These are phyloP conservation scores for Pinus tabuliformis DNA, from an alignment of 75 land plant species.

Conservation along the genomic window DNA sequence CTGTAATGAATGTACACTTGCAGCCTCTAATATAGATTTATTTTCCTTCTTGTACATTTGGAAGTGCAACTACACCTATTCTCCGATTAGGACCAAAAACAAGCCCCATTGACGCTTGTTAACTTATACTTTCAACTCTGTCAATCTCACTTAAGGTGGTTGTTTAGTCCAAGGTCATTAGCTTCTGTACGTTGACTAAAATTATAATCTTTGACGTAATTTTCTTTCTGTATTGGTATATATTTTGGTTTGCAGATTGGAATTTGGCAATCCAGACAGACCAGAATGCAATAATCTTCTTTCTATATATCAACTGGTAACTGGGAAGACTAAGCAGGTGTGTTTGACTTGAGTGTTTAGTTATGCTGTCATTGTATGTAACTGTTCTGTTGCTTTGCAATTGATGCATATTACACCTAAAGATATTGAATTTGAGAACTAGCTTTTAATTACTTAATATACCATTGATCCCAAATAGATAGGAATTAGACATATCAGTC, in stretches of 20 bases:
- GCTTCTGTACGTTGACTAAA: not conserved
- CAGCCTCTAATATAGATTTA: not conserved
- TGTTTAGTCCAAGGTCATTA: not conserved
- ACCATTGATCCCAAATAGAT: too few relatives aligned
- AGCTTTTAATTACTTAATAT: too few relatives aligned
- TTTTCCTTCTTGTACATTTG: too few relatives aligned
- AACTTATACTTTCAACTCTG: not conserved
- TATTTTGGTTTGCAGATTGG: constrained; percentile 54
- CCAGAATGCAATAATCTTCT: constrained; percentile 99
- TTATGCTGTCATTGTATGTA: not conserved
- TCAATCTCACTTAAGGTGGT: not conserved
- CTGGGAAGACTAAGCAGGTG: constrained; percentile 92
- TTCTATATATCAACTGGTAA: constrained; percentile 76
- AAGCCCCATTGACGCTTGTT: not conserved
- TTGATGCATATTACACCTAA: not conserved
- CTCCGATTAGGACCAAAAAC: too few relatives aligned
- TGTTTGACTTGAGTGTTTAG: not conserved
- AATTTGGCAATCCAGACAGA: constrained; percentile 94
- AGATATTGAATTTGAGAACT: too few relatives aligned
- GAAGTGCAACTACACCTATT: too few relatives aligned
- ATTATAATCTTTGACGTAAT: not conserved
- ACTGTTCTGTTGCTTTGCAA: not conserved
- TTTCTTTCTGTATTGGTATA: not conserved
- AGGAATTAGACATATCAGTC: too few relatives aligned
- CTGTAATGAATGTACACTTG: not conserved